phyloP scores from a whole-genome alignment of 108 stramenopile species.

The Skeletonema grethae region DNA sequence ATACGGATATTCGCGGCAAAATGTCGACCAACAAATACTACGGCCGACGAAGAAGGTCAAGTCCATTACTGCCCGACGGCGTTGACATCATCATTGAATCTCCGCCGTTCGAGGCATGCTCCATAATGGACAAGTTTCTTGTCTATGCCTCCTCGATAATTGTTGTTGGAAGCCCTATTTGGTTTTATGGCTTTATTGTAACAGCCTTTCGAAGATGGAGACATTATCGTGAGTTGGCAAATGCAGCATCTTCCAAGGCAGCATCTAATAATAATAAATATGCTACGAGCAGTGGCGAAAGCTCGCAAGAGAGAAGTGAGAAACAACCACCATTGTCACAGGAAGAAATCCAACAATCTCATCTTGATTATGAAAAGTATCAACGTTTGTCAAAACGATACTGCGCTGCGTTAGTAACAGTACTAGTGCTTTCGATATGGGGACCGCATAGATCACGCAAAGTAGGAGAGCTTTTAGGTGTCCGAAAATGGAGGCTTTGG shows the following conservation, averaged over 20 bases:
- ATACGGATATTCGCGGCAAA: neutral
- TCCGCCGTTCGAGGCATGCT: slow-evolving; percentile 37
- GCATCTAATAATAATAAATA: neutral
- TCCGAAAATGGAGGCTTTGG: slow-evolving; percentile 78
- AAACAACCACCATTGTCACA: neutral
- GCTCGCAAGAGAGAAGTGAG: slow-evolving; percentile 7
- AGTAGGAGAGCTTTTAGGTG: slow-evolving; percentile 56
- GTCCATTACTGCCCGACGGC: slow-evolving; percentile 34
- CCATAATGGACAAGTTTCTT: slow-evolving; percentile 32
- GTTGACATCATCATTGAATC: slow-evolving; percentile 42
- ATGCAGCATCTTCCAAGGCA: neutral
- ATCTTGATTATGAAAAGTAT: slow-evolving; percentile 6
- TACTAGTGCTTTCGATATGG: slow-evolving; percentile 32
- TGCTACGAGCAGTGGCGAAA: slow-evolving; percentile 12
- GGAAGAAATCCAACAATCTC: neutral
- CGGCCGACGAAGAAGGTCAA: neutral
- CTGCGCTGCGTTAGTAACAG: slow-evolving; percentile 25
- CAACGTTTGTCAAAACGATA: slow-evolving; percentile 23
- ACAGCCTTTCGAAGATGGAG: slow-evolving; percentile 39
- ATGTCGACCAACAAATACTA: neutral
- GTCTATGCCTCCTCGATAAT: slow-evolving; percentile 46
- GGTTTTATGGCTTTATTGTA: slow-evolving; percentile 44
- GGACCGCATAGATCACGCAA: slow-evolving; percentile 72
- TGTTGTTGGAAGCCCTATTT: slow-evolving; percentile 45
- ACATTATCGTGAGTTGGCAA: slow-evolving; percentile 28